Evolutionary conservation across 805 yeast species (phyloP).

Genomic region (Wickerhamomyces silvicola): DNA sequence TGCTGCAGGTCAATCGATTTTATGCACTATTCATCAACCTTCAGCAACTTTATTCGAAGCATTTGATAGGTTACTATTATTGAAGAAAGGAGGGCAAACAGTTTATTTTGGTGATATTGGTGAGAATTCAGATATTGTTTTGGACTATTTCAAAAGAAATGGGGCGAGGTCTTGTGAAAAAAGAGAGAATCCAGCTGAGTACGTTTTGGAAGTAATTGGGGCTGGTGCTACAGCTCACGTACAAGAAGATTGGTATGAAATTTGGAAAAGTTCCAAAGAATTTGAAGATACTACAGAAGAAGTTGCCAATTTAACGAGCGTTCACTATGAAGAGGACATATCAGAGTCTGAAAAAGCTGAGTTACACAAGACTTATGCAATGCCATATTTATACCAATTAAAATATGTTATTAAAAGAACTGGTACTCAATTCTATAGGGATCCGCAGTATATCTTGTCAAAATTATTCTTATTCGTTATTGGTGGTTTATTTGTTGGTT

Average conservation of each 20-base stretch:
- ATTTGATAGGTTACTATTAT: slow-evolving; percentile 9
- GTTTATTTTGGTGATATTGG: slow-evolving; percentile 72
- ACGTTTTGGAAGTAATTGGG: slow-evolving; percentile 65
- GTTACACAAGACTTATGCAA: slow-evolving; percentile 11
- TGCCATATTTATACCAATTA: slow-evolving; percentile 41
- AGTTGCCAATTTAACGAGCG: slow-evolving; percentile 22
- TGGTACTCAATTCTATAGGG: slow-evolving; percentile 44
- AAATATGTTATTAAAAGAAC: slow-evolving; percentile 34
- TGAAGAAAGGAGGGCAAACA: slow-evolving; percentile 67
- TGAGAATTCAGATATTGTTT: slow-evolving; percentile 39
- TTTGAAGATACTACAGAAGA: slow-evolving; percentile 23
- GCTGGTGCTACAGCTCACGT: slow-evolving; percentile 67
- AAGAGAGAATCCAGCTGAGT: slow-evolving; percentile 67
- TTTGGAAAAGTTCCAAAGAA: slow-evolving; percentile 46
- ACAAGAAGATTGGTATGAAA: slow-evolving; percentile 51
- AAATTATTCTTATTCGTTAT: slow-evolving; percentile 45
- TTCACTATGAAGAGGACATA: background rate
- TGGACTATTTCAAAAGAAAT: slow-evolving; percentile 41
- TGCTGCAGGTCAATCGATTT: slow-evolving; percentile 50
- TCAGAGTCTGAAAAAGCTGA: slow-evolving; percentile 1
- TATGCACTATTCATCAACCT: slow-evolving; percentile 77
- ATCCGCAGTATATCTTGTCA: slow-evolving; percentile 53
- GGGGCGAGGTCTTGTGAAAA: slow-evolving; percentile 57
- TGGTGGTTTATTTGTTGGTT: slow-evolving; percentile 64
- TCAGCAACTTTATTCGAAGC: slow-evolving; percentile 11